Evolutionary conservation across 129 eudicot genomes (phyloP).

Genomic region (Tagetes patula): DNA sequence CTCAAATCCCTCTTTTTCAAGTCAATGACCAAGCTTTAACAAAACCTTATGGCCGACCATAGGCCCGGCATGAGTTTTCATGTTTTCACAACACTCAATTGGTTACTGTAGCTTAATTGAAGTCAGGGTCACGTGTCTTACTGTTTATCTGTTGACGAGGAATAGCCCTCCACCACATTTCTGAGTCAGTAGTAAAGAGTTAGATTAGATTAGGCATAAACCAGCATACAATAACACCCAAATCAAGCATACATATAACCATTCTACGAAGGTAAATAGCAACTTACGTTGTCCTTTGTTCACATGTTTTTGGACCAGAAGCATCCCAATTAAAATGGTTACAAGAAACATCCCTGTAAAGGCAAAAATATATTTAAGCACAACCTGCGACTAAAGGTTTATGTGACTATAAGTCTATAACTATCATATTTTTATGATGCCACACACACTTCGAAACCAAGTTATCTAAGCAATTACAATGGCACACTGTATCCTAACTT

Average conservation of each 20-base stretch:
- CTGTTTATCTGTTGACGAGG: too few relatives aligned
- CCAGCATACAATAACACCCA: too few relatives aligned
- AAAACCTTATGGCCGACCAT: neutral
- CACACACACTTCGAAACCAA: neutral
- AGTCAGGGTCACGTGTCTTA: neutral
- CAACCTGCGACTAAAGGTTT: neutral
- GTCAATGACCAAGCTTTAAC: neutral
- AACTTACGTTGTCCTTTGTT: slow-evolving; percentile 56
- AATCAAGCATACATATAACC: neutral
- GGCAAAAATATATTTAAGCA: slow-evolving; percentile 16
- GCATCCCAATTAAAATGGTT: slow-evolving; percentile 55
- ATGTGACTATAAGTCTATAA: neutral
- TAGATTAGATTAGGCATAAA: too few relatives aligned
- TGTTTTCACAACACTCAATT: neutral
- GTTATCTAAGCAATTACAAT: neutral
- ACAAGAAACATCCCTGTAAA: slow-evolving; percentile 59
- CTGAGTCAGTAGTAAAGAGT: too few relatives aligned
- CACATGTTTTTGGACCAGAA: slow-evolving; percentile 47
- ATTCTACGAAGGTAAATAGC: neutral
- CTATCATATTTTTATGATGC: too few relatives aligned
- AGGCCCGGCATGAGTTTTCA: neutral
- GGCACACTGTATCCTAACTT: neutral
- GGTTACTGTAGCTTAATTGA: neutral
- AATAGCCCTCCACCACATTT: too few relatives aligned
- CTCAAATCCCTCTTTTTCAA: neutral